Base-by-base conservation (phyloP, 73 alveolate genomes). In the Blepharisma stoltei region DNA sequence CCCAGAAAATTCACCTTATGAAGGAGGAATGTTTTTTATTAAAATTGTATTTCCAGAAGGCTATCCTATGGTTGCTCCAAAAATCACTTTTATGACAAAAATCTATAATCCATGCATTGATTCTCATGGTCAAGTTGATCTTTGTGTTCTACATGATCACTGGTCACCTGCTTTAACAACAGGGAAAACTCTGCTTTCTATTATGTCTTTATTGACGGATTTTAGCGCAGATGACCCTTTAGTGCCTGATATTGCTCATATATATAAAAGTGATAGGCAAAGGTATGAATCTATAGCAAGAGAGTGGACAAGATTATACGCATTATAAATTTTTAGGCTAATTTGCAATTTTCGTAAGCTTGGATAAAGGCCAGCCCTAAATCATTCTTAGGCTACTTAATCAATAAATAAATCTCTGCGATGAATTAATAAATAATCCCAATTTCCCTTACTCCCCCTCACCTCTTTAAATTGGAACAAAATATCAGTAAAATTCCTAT, bases 141-240 rank as follows among this genome's bases (percentile, higher is more conserved):
- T 91, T 45, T 97, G 89, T 82, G 84, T 94, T 54, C 84, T 94
- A 77, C 83, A 94, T 85, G 98, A 94, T 71, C 89, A 94, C 86
- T 95, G 99, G 98, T 70, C 93, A 55, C 99, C 99, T 0, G 99
- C 98, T 6, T 71, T 95, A 45, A 94, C 99, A n/a, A 95, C 93
- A 77, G 82, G 93, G 55, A 95, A 94, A 86, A 98, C 90, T 32
- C 88, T 93, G 65, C 81, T 89, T 48, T 70, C 95, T 25, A 77
- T 89, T 46, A 46, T 83, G 69, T 81, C 89, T 6, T 67, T 93
- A 25, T 65, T 93, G 76, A 86, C 92, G 18, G 95, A 89, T 54
- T 89, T 93, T 25, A 89, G 88, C 68, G 91, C 94, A 9, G 95
- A 95, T 81, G 95, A 95, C 65, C 96, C 96, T 21, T 79, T 95